These are phyloP conservation scores for Orbilia javanica DNA, from an alignment of 2,329 filamentous ascomycete genomes.

Conservation along the genomic window DNA sequence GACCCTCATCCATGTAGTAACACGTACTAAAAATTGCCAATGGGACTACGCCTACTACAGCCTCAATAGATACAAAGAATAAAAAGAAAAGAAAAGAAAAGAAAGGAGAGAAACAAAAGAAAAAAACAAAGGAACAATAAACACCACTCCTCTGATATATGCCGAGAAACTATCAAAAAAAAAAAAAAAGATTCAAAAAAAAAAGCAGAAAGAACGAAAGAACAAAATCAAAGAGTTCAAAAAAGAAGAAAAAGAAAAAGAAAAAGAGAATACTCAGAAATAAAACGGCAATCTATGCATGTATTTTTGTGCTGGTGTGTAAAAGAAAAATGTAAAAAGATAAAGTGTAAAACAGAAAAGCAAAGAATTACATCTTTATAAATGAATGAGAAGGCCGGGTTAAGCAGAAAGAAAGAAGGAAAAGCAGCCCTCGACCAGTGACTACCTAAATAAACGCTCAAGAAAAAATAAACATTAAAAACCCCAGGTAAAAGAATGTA, in stretches of 20 bases:
- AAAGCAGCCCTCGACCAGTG: too few species aligned
- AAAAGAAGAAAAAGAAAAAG: not conserved
- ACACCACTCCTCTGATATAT: conserved; percentile 27
- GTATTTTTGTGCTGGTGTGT: conserved; percentile 11
- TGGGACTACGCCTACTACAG: conserved; percentile 1
- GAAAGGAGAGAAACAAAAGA: not conserved
- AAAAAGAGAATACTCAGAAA: not conserved
- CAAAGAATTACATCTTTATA: conserved; percentile 16
- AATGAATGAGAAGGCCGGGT: too few species aligned
- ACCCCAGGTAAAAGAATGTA: conserved; percentile 27
- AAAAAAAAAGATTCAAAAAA: not conserved
- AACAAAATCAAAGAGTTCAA: too few species aligned
- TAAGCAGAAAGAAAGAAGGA: not conserved
- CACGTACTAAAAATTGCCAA: conserved; percentile 1
- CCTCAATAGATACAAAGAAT: conserved; percentile 19
- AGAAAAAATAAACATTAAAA: conserved; percentile 46
- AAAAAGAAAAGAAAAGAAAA: not conserved
- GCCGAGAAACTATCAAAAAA: not conserved
- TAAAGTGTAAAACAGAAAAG: conserved; percentile 11
- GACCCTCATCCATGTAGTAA: too few species aligned
- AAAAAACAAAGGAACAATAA: not conserved
- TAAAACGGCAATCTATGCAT: conserved; percentile 50
- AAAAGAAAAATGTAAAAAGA: not conserved
- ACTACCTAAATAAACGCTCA: too few species aligned
- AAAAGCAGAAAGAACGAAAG: too few species aligned